Base-by-base conservation (phyloP, 2,329 filamentous ascomycete genomes). In the Cladophialophora exuberans region DNA sequence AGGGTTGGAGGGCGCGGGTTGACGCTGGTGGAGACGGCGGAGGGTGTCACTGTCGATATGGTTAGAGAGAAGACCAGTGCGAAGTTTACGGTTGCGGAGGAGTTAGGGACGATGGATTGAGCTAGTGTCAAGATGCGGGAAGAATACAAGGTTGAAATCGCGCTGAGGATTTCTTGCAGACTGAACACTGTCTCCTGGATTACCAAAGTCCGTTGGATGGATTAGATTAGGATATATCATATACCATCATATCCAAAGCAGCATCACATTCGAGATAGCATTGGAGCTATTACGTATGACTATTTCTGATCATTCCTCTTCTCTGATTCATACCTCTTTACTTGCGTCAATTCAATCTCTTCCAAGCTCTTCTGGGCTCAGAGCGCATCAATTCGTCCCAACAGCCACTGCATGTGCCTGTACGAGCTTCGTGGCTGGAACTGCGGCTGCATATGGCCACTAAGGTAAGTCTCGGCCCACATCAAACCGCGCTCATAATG, bases 61-160 rank as follows among this genome's bases (percentile, higher is more conserved):
- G 79, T 91, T 3, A 81, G 75, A 72, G 75, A 76, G 63, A 89
- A 89, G 77, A 91, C 88, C 1, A 85, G 83, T 46, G 87, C 88
- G 0, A 76, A 79, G 38, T 91, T 90, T 67, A 69, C 71, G 4
- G 80, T 90, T 35, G 83, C 83, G 0, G 76, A 83, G 26, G 69
- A 83, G 23, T 52, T 89, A 38, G 78, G 78, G 62, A 72, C 72
- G 2, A 81, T 82, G 75, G 75, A 73, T 48, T 70, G 62, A 54
- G 56, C 23, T 3, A 4, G 45, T 3, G 10, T 17, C 4, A 15
- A 17, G 18, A 20, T n/a, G n/a, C n/a, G n/a, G n/a, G n/a, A n/a
- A n/a, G n/a, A n/a, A n/a, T n/a, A n/a, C n/a, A n/a, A n/a, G n/a
- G n/a, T n/a, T n/a, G n/a, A n/a, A n/a, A n/a, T n/a, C n/a, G n/a